These are phyloP conservation scores for Trichosporon sp. DNA, from an alignment of 1,284 basidiomycete species.

Conservation along the genomic window DNA sequence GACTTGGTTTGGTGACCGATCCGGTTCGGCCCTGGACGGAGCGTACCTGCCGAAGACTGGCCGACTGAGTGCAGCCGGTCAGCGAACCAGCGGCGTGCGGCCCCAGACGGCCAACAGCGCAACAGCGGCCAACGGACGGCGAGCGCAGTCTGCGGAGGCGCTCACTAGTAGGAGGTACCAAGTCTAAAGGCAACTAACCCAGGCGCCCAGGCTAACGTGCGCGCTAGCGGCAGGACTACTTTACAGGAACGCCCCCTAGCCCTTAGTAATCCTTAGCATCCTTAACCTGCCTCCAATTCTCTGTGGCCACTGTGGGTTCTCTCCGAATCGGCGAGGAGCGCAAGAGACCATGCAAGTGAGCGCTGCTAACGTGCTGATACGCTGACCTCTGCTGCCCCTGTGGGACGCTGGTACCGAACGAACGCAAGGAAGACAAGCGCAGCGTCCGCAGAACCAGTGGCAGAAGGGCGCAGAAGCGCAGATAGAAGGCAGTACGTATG, in stretches of 20 bases:
- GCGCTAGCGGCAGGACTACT: neutral
- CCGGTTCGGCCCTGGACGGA: neutral
- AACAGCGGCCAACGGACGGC: neutral
- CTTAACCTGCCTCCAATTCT: neutral
- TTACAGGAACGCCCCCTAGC: neutral
- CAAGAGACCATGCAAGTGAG: neutral
- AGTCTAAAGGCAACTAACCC: constrained; percentile 8
- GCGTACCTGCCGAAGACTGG: neutral
- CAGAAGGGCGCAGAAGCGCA: neutral
- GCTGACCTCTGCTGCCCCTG: neutral
- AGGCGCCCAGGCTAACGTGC: neutral
- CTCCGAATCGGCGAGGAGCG: too few species aligned
- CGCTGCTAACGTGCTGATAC: neutral
- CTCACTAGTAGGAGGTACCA: neutral
- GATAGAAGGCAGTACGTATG: neutral
- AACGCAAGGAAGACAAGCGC: neutral
- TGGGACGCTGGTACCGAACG: too few species aligned
- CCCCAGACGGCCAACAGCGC: neutral
- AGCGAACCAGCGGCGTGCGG: neutral
- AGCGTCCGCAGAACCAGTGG: neutral
- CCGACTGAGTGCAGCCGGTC: too few species aligned
- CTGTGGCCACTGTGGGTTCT: neutral
- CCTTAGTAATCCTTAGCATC: neutral
- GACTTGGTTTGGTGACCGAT: constrained; percentile 1
- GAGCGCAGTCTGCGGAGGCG: neutral